Conservation (phyloP, 2,329 filamentous ascomycete genomes). For the Venturia nashicola region DNA sequence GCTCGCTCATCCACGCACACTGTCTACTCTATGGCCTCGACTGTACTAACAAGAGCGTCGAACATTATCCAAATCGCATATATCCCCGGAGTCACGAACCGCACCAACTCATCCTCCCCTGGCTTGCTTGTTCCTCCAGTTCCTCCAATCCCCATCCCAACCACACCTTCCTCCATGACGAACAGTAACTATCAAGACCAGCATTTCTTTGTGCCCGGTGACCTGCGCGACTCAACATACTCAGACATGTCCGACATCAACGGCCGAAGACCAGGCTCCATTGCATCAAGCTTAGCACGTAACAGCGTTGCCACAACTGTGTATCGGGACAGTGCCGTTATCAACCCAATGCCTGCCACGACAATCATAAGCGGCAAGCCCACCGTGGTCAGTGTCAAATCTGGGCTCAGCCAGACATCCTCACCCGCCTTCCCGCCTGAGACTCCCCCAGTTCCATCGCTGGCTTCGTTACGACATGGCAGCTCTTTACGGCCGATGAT, state of each 20-base stretch:
- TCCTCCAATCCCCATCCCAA: constrained; percentile 66
- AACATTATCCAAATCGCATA: constrained; percentile 99
- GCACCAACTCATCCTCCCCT: constrained; percentile 64
- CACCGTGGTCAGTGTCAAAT: constrained; percentile 82
- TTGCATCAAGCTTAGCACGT: constrained; percentile 36
- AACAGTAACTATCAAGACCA: constrained; percentile 55
- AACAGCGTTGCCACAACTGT: constrained; percentile 76
- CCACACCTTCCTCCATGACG: constrained; percentile 42
- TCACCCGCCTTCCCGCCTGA: constrained; percentile 28
- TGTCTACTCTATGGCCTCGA: constrained; percentile 87
- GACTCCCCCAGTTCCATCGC: constrained; percentile 60
- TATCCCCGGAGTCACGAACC: constrained; percentile 92
- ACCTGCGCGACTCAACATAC: constrained; percentile 83
- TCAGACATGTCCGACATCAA: constrained; percentile 53
- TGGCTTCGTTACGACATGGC: constrained; percentile 42
- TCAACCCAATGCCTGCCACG: constrained; percentile 67
- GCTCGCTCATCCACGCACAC: constrained; percentile 69
- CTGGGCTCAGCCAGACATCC: constrained; percentile 40
- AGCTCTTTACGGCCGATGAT: constrained; percentile 23
- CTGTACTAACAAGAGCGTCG: constrained; percentile 86
- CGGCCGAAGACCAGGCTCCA: constrained; percentile 28
- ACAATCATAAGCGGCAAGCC: constrained; percentile 81
- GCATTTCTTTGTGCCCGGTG: constrained; percentile 86
- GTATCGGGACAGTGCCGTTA: constrained; percentile 80
- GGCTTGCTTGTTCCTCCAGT: constrained; percentile 79